phyloP scores from a whole-genome alignment of 257 asterid genomes.

The Henckelia pumila region DNA sequence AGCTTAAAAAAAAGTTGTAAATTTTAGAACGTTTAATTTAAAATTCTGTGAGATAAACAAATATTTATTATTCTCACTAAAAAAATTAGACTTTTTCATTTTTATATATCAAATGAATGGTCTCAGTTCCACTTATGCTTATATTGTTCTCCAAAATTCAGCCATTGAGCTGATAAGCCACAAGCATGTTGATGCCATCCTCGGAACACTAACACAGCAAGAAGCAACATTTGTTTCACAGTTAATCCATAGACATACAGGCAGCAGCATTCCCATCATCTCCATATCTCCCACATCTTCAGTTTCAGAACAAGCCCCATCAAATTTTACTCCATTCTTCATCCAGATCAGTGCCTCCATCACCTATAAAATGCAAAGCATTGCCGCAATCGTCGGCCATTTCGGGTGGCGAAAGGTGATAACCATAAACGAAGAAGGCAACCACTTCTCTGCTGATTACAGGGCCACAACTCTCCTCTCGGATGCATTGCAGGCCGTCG shows the following conservation, averaged over 20 bases:
- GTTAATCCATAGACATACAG: slow-evolving; percentile 11
- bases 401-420: slow-evolving; percentile 55
- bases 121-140: neutral
- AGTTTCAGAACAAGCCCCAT: slow-evolving; percentile 2
- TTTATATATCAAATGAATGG: neutral
- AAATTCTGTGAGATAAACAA: too few relatives aligned
- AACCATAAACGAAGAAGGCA: slow-evolving; percentile 35
- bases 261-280: slow-evolving; percentile 34
- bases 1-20: too few relatives aligned
- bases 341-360: slow-evolving; percentile 34
- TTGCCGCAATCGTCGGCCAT: slow-evolving; percentile 45
- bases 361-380: slow-evolving; percentile 36
- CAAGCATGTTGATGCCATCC: slow-evolving; percentile 35
- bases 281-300: slow-evolving; percentile 34
- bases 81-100: neutral
- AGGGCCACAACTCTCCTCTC: slow-evolving; percentile 39
- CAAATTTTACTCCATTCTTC: slow-evolving; percentile 17
- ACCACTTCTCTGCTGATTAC: slow-evolving; percentile 30
- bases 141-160: slow-evolving; percentile 18
- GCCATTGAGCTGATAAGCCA: slow-evolving; percentile 39
- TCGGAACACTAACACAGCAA: slow-evolving; percentile 45
- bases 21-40: too few relatives aligned
- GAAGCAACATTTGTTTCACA: slow-evolving; percentile 46
- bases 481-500: slow-evolving; percentile 35
- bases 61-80: neutral